A percentile compares a stretch with the other conserved stretches of the same genome.
Evolutionary conservation across 345 rosid genomes (phyloP).

Genomic region (Pugionium dolabratum): DNA sequence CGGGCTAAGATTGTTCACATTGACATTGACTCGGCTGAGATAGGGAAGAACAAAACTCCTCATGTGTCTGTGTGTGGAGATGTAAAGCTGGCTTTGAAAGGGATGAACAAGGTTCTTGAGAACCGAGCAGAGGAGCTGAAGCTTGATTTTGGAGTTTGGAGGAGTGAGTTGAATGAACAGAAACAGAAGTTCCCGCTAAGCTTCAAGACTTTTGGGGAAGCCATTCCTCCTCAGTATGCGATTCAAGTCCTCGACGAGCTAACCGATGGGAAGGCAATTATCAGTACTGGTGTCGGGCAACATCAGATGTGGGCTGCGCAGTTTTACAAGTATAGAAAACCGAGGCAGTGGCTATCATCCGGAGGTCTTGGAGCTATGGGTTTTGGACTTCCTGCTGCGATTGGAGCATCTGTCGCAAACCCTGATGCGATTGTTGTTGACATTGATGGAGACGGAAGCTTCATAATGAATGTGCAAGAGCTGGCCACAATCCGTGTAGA

Average conservation of each 20-base stretch:
- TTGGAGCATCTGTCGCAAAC: conserved; percentile 96
- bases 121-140: conserved; percentile 46
- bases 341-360: conserved; percentile 91
- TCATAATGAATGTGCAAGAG: conserved; percentile 94
- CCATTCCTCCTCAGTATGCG: conserved; percentile 92
- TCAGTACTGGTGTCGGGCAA: conserved; percentile 96
- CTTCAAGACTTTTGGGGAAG: conserved; percentile 84
- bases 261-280: conserved; percentile 77
- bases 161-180: conserved; percentile 69
- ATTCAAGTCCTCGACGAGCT: conserved; percentile 86
- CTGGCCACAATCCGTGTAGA: conserved; percentile 83
- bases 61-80: conserved; percentile 89
- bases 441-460: conserved; percentile 98
- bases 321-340: conserved; percentile 82
- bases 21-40: conserved; percentile 92
- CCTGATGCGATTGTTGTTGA: conserved; percentile 84
- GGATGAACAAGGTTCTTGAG: conserved; percentile 69
- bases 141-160: conserved; percentile 72
- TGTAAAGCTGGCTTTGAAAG: conserved; percentile 74
- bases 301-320: conserved; percentile 99
- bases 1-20: conserved; percentile 94
- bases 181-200: conserved; percentile 64
- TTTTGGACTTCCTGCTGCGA: conserved; percentile 93
- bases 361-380: conserved; percentile 99
- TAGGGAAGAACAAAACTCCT: conserved; percentile 98